Percentiles rank a stretch among this genome's conserved stretches.
phyloP scores from a whole-genome alignment of 2,329 filamentous ascomycete genomes.

The Teratosphaeria epicoccoides region DNA sequence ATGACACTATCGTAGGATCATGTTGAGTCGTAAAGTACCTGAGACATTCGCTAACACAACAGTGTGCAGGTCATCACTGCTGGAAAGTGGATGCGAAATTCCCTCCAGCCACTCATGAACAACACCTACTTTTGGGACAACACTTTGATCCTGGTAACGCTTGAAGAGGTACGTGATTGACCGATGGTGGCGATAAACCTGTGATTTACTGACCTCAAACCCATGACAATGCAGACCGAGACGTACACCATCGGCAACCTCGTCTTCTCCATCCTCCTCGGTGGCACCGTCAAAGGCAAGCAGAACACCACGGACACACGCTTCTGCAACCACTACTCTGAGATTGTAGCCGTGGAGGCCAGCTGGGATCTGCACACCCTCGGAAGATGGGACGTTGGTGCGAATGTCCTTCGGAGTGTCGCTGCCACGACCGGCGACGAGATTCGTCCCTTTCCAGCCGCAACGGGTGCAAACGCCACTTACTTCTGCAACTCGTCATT shows the following conservation, averaged over 20 bases:
- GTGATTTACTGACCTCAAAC: too few relatives aligned
- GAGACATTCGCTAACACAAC: too few relatives aligned
- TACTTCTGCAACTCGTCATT: constrained; percentile 26
- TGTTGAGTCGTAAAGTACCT: too few relatives aligned
- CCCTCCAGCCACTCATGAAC: constrained; percentile 58
- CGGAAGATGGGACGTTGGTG: constrained; percentile 37
- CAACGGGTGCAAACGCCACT: constrained; percentile 15
- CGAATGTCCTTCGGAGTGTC: constrained; percentile 34
- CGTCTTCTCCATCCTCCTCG: constrained; percentile 60
- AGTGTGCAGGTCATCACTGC: constrained; percentile 58
- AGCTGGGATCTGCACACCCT: constrained; percentile 38
- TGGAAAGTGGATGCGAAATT: constrained; percentile 55
- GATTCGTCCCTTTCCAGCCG: constrained; percentile 17
- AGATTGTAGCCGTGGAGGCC: constrained; percentile 34
- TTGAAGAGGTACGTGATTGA: too few relatives aligned
- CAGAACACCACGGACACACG: constrained; percentile 56
- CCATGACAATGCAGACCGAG: too few relatives aligned
- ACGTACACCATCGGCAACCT: constrained; percentile 57
- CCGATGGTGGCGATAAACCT: too few relatives aligned
- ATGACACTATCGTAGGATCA: constrained; percentile 66
- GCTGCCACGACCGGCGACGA: constrained; percentile 27
- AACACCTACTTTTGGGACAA: constrained; percentile 64
- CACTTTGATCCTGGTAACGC: constrained; percentile 65
- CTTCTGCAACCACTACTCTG: constrained; percentile 43
- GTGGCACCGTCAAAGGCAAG: constrained; percentile 56